Evolutionary conservation across 192 early-diverging fungal genomes (phyloP), one percentile per base, ranked within the genome.

Genomic region (Coemansia sp.): DNA sequence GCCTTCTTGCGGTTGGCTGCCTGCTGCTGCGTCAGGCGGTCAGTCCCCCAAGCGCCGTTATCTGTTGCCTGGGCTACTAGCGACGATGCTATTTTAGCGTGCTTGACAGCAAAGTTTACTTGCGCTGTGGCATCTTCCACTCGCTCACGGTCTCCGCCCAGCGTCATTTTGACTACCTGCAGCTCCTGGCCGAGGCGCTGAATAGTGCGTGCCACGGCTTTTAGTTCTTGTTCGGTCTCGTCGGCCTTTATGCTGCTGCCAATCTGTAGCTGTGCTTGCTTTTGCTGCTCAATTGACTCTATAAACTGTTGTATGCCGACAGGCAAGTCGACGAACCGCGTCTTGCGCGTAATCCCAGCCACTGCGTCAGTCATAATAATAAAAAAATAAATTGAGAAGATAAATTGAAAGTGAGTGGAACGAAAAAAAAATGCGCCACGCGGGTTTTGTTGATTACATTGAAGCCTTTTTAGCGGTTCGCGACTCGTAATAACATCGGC

Each of bases 251-350:
- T 80, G 63, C 66, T 72, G 62, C 56, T 70, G 60, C 73, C 78
- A 20, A 80, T 80, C 27, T 80, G 78, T 11, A 80, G 50, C 67
- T 80, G 78, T 53, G 72, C 78, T 51, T 75, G 73, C 66, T 80
- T 80, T 20, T 75, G 67, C 56, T 46, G 65, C 67, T 80, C 78
- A 6, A 80, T 71, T 2, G 61, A 51, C n/a, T 32, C 58, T n/a
- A 80, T 73, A 39, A 66, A 40, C 63, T 69, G 61, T 19, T 72
- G 78, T 7, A 80, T 41, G 36, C 61, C 58, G 19, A 20, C n/a
- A 1, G 78, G 73, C 31, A 80, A 42, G 40, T 75, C 78, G n/a
- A 75, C 73, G 48, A 72, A 80, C 73, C 69, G 68, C 10, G 78
- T 75, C 32, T 80, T 80, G 44, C 73, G 61, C 58, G 73, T 80